Percentiles rank a stretch among this genome's conserved stretches.
Evolutionary conservation across 768 basidiomycete genomes (phyloP).

Genomic region (Collybia sordida): DNA sequence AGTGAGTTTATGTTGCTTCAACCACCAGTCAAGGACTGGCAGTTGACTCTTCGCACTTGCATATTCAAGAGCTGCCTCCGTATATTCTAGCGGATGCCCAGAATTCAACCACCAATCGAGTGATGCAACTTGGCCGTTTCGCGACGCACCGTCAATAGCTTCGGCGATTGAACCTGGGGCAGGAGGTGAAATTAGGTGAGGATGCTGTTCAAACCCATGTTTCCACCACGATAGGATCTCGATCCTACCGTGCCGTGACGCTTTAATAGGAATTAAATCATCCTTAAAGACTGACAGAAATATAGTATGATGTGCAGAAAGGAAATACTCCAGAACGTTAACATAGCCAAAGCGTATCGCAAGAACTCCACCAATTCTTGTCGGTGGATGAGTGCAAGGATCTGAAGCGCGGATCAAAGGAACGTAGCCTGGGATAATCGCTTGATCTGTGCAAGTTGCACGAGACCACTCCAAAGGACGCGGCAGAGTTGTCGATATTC

Average conservation of each 20-base stretch:
- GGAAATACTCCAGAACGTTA: conserved; percentile 71
- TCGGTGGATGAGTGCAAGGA: conserved; percentile 57
- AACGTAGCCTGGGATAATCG: conserved; percentile 67
- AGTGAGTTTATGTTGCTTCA: conserved; percentile 46
- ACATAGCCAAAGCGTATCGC: conserved; percentile 76
- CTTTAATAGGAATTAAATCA: conserved; percentile 74
- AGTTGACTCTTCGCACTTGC: conserved; percentile 79
- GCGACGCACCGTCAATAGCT: conserved; percentile 77
- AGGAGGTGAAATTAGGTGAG: conserved; percentile 58
- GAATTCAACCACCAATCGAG: conserved; percentile 81
- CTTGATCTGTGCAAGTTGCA: conserved; percentile 67
- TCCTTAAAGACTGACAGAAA: conserved; percentile 66
- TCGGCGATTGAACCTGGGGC: conserved; percentile 56
- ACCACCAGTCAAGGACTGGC: conserved; percentile 85
- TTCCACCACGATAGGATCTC: conserved; percentile 84
- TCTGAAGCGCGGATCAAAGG: conserved; percentile 60
- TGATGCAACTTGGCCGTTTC: conserved; percentile 70
- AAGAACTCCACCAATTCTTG: conserved; percentile 64
- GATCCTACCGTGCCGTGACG: conserved; percentile 72
- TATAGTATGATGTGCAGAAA: conserved; percentile 60
- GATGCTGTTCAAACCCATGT: conserved; percentile 57
- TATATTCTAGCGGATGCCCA: conserved; percentile 69
- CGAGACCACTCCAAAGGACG: conserved; percentile 71
- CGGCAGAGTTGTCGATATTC: conserved; percentile 66
- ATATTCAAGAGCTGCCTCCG: conserved; percentile 76